Conservation (phyloP, 2,329 filamentous ascomycete species). For the Simplicillium sp. region DNA sequence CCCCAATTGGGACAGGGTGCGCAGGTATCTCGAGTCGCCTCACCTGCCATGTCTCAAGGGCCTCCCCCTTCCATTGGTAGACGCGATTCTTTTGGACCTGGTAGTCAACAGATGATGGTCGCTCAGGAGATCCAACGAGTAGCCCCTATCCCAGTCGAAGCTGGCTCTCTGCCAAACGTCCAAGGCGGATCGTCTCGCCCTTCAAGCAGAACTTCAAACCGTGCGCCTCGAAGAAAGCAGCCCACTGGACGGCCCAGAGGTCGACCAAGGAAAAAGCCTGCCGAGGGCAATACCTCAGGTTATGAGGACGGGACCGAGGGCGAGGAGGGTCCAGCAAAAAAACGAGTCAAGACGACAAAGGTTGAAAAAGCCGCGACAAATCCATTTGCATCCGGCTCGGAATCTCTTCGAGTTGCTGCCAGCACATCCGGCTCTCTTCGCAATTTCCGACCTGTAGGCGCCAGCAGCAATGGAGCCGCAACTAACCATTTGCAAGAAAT, state of each 20-base stretch:
- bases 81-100: conserved; percentile 17
- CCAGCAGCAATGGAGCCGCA: conserved; percentile 31
- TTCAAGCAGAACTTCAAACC: conserved; percentile 49
- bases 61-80: conserved; percentile 12
- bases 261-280: conserved; percentile 43
- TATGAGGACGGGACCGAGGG: conserved; percentile 58
- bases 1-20: conserved; percentile 36
- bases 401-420: conserved; percentile 80
- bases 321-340: conserved; percentile 48
- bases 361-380: conserved; percentile 63
- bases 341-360: conserved; percentile 70
- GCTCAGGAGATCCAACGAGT: conserved; percentile 22
- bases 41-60: conserved; percentile 25
- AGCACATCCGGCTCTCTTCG: conserved; percentile 84
- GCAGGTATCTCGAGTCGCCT: conserved; percentile 23
- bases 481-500: conserved; percentile 56
- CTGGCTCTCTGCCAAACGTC: conserved; percentile 9
- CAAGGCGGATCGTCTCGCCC: conserved; percentile 38
- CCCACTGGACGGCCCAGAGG: conserved; percentile 47
- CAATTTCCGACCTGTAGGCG: conserved; percentile 65
- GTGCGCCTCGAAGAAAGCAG: conserved; percentile 24
- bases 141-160: conserved; percentile 22
- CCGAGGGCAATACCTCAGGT: conserved; percentile 61
- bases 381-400: conserved; percentile 62
- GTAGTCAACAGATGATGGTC: conserved; percentile 9